Evolutionary conservation across 345 rosid genomes (phyloP), one percentile per base, ranked within the genome.

Genomic region (Excoecaria agallocha): DNA sequence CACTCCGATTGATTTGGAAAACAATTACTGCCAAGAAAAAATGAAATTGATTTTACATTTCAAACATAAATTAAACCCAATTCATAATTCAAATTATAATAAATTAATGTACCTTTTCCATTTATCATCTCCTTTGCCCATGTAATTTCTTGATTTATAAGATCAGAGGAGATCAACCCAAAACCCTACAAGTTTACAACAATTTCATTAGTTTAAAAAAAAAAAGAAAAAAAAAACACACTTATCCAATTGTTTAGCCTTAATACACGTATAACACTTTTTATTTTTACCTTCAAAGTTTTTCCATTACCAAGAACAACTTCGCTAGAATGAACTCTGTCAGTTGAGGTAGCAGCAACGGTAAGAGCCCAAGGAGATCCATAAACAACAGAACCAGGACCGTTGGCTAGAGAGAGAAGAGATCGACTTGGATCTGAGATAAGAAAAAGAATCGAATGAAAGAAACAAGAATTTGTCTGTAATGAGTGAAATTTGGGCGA

Each of bases 331-430:
- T 6, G 38, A 15, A 16, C n/a, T 7, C 67, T 22, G 38, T 38
- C 46, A 38, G 46, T 6, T 5, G 67, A 62, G 25, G 67, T 62
- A 62, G 67, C 66, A 35, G 66, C 67, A 15, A 62, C 67, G 1
- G 67, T 62, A 6, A 62, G n/a, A 38, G 16, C 67, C 45, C 48
- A 62, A 60, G 65, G 41, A 0, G 65, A 19, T 13, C 1, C 2
- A 60, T 60, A 12, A 3, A 1, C 5, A 4, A 60, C 41, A 30
- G 39, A 0, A 30, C 6, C 22, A 30, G 5, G 65, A 30, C 65
- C 65, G n/a, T n/a, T n/a, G n/a, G n/a, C n/a, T n/a, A n/a, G n/a
- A n/a, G n/a, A n/a, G n/a, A n/a, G n/a, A n/a, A n/a, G n/a, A n/a
- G n/a, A n/a, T n/a, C n/a, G n/a, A n/a, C n/a, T n/a, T n/a, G n/a